Percentiles rank a stretch among this genome's conserved stretches.
Evolutionary conservation across 805 yeast species (phyloP).

Genomic region (Candida broadrunensis): DNA sequence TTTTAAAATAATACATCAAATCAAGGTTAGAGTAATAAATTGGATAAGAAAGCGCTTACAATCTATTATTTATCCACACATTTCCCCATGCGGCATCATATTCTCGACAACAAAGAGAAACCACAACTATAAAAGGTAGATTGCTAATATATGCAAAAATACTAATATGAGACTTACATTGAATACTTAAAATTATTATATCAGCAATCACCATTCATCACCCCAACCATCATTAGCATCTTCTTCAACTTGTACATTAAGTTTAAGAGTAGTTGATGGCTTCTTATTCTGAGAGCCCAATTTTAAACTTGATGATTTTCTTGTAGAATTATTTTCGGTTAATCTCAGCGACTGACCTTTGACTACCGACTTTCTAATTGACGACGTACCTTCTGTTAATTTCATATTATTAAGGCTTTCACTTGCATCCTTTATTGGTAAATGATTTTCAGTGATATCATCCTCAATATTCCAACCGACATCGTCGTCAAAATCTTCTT

Average conservation of each 20-base stretch:
- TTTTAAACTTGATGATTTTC: conserved; percentile 16
- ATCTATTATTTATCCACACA: too few relatives aligned
- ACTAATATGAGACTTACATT: too few relatives aligned
- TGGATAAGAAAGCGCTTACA: too few relatives aligned
- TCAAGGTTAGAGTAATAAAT: too few relatives aligned
- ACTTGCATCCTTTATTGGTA: neutral
- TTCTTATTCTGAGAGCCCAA: conserved; percentile 14
- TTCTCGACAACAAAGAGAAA: too few relatives aligned
- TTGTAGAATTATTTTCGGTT: neutral
- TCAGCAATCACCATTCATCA: conserved; percentile 17
- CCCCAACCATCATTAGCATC: conserved; percentile 34
- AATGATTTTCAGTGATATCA: conserved; percentile 5
- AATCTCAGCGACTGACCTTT: neutral
- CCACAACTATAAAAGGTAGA: too few relatives aligned
- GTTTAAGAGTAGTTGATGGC: conserved; percentile 20
- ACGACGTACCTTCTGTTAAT: neutral
- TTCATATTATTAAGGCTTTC: neutral
- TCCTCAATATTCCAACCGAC: conserved; percentile 21
- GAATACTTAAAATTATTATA: too few relatives aligned
- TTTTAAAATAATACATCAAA: too few relatives aligned
- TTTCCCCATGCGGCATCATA: too few relatives aligned
- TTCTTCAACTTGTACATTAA: conserved; percentile 19
- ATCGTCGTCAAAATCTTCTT: conserved; percentile 16
- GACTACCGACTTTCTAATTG: conserved; percentile 1
- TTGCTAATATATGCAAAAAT: too few relatives aligned